Evolutionary conservation across 768 basidiomycete species (phyloP), one percentile per base, ranked within the genome.

Genomic region (Agrocybe chaxingu): DNA sequence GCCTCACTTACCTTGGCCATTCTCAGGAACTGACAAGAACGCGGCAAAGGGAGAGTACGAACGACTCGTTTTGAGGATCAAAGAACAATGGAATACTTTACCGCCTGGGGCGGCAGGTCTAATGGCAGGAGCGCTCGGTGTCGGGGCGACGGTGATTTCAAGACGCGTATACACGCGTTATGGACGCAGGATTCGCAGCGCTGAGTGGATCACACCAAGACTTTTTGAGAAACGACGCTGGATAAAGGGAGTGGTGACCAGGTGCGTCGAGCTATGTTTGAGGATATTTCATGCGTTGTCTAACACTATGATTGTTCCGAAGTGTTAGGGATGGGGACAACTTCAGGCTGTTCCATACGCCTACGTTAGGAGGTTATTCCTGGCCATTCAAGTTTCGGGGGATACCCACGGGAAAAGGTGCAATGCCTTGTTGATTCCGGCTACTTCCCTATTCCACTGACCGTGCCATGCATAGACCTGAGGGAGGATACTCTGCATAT

Each of bases 281-380:
- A 1, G 29, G 9, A 10, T 11, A 8, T 41, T 35, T 51, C 9
- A 37, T 11, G 13, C 18, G 38, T 32, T 30, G 7, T 36, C 41
- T 49, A 31, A 51, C 34, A 57, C 19, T 16, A 41, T 38, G 5
- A 32, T 42, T 30, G 4, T 39, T 40, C 42, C 3, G 44, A 29
- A 91, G 89, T 53, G 91, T 92, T 45, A 89, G 89, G 3, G 92
- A 94, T 60, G 84, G 79, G 9, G 95, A 98, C 66, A 92, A 92
- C 61, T 94, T 96, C 65, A 73, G 89, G 24, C 63, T 98, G 30
- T 97, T 84, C 57, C 95, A 98, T 61, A 93, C 85, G 0, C 94
- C 95, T 0, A 75, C 79, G 0, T 62, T 89, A 24, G 87, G 89
- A 32, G 92, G 85, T 74, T 71, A 75, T 42, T 57, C 53, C 18